Conservation (phyloP, 768 basidiomycete species). For the Lactarius indigo region DNA sequence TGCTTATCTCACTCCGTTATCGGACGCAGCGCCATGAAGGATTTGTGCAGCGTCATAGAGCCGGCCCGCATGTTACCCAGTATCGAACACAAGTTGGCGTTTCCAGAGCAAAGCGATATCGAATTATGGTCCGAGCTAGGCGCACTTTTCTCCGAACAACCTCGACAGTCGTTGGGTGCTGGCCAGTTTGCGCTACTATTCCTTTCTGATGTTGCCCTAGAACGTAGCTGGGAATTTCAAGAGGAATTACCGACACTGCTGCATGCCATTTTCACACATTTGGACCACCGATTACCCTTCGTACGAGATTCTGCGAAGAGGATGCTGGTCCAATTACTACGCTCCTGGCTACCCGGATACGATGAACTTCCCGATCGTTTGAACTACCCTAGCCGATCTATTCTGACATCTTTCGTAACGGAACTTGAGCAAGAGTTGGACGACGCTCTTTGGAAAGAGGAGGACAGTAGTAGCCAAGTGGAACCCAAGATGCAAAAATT, state of each 20-base stretch:
- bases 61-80: constrained; percentile 80
- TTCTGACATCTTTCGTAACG: constrained; percentile 49
- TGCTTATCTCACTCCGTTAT: constrained; percentile 76
- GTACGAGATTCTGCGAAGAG: constrained; percentile 67
- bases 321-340: constrained; percentile 83
- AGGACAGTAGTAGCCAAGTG: constrained; percentile 51
- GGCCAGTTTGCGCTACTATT: constrained; percentile 90
- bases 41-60: constrained; percentile 81
- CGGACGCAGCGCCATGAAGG: constrained; percentile 72
- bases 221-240: constrained; percentile 72
- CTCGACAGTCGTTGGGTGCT: constrained; percentile 66
- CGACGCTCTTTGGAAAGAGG: constrained; percentile 66
- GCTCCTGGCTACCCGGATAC: constrained; percentile 77
- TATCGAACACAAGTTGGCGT: constrained; percentile 65
- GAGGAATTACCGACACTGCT: constrained; percentile 70
- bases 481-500: constrained; percentile 68
- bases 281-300: constrained; percentile 71
- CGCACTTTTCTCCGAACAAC: constrained; percentile 67
- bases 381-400: constrained; percentile 42
- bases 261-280: constrained; percentile 74
- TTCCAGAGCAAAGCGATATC: constrained; percentile 60
- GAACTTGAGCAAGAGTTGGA: constrained; percentile 58
- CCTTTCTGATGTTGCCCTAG: constrained; percentile 69
- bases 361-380: constrained; percentile 65
- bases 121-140: constrained; percentile 80